These are phyloP conservation scores for Trebouxiophyceae sp. DNA, from an alignment of 163 green algal genomes.

Conservation along the genomic window DNA sequence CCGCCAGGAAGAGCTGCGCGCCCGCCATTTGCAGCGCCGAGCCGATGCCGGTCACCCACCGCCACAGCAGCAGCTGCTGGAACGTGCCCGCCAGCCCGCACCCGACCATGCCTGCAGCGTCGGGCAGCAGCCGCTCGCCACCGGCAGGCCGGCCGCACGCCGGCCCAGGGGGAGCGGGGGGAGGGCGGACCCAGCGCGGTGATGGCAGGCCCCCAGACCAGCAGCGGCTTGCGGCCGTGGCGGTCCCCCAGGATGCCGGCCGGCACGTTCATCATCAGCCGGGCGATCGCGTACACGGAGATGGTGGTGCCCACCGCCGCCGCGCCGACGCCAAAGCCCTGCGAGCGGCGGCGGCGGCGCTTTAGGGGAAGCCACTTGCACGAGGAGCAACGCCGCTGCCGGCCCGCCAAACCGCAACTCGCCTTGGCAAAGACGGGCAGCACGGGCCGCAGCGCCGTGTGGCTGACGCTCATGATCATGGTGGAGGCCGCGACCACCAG, in stretches of 20 bases:
- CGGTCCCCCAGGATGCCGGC: constrained; percentile 29
- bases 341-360: no score
- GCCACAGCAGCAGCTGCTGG: constrained; percentile 26
- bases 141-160: no score
- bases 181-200: constrained; percentile 22
- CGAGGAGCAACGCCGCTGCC: no score
- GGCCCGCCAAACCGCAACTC: no score
- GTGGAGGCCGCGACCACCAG: constrained; percentile 25
- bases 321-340: constrained; percentile 29
- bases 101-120: constrained; percentile 27
- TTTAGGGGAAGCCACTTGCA: no score
- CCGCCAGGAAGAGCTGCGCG: constrained; percentile 26
- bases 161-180: background rate
- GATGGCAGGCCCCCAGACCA: constrained; percentile 30
- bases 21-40: constrained; percentile 29
- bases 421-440: constrained; percentile 33
- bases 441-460: constrained; percentile 27
- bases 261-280: constrained; percentile 35
- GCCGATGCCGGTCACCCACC: constrained; percentile 32
- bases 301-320: constrained; percentile 29
- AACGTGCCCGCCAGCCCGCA: constrained; percentile 18
- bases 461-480: constrained; percentile 19
- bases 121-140: no score
- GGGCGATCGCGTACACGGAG: constrained; percentile 29
- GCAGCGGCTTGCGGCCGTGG: constrained; percentile 28